Evolutionary conservation across 169 alveolate species (phyloP), one percentile per base, ranked within the genome.

Genomic region (Plasmodium fragile): DNA sequence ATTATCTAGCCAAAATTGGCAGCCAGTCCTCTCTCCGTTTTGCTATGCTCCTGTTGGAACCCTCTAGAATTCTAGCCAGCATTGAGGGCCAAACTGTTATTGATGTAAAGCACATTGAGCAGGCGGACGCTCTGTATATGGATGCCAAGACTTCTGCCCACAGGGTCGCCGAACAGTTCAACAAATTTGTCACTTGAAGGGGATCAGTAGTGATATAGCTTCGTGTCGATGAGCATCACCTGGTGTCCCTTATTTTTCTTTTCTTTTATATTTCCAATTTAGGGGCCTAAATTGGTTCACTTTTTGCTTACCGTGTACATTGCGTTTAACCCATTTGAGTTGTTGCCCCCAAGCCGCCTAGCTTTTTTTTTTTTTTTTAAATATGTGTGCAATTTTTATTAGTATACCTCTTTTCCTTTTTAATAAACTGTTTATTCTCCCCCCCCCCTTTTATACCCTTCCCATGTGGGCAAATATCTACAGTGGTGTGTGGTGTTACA

Each of bases 121-220:
- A 97, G 82, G 99, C 99, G 43, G 99, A 98, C 92, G 87, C 94
- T n/a, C 97, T 99, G 72, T 99, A 99, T 95, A 98, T 98, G 97
- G 99, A 99, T 95, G 99, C 99, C 18, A 99, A 99, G 93, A 94
- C 99, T 16, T 98, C 99, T 34, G 99, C 99, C 2, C 97, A 98
- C 89, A 77, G 99, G 41, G 96, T 99, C 22, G 98, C 97, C 36
- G 98, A 98, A 89, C 98, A 99, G 95, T 98, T 99, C 2, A 97
- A 97, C 28, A 96, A 97, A 53, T 99, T 97, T 87, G 98, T 99
- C 34, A 95, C 91, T 34, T 96, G 85, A 80, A 59, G 28, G 32
- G 25, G 59, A 0, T 11, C 41, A 43, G 16, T 32, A 75, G 53
- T 0, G 75, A 2, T 65, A 2, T 65, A 25, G 11, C 25, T 10